Base-by-base conservation (phyloP, 2,329 filamentous ascomycete species). In the Pseudopithomyces chartarum region DNA sequence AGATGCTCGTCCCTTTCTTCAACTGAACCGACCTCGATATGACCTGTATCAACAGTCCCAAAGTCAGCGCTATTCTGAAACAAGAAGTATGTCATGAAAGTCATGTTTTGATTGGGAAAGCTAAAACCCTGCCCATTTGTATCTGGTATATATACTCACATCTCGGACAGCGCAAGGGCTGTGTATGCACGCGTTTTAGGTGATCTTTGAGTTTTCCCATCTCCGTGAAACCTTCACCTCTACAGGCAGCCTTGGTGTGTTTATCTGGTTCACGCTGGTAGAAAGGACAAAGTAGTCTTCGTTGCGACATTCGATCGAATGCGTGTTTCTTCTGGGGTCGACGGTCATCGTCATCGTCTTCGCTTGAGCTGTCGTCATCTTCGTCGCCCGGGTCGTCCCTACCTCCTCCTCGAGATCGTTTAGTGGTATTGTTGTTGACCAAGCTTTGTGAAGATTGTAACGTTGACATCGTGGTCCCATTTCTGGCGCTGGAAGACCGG, bases 151-250 rank as follows among this genome's bases (percentile, higher is more conserved):
- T 29, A 4, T 29, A 29, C 26, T 29, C 26, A 34, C 60, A 62
- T 36, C 60, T 45, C 4, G 22, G 34, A 33, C 60, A 62, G 32
- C 55, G 55, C 13, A 58, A 39, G 5, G 60, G 58, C 34, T 60
- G 60, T 6, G 52, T 58, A 45, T 62, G 60, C 2, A 58, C 58
- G 39, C 60, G 44, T 43, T 62, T 62, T n/a, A 62, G 39, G 29
- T 62, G 60, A 39, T 62, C 60, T 32, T 48, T 62, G 10, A 60
- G 39, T 46, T 62, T 62, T 17, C 55, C 60, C 57, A 62, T 60
- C 26, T 60, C 60, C 6, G 53, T 47, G 26, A 62, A 62, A 6
- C 60, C 60, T 50, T 60, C 55, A 1, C 60, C 60, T 54, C 55
- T 54, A 34, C 60, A 62, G 6, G 60, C 48, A 12, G 55, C 57